These are phyloP conservation scores for Nicotiana paniculata DNA, from an alignment of 257 asterid genomes.

Conservation along the genomic window DNA sequence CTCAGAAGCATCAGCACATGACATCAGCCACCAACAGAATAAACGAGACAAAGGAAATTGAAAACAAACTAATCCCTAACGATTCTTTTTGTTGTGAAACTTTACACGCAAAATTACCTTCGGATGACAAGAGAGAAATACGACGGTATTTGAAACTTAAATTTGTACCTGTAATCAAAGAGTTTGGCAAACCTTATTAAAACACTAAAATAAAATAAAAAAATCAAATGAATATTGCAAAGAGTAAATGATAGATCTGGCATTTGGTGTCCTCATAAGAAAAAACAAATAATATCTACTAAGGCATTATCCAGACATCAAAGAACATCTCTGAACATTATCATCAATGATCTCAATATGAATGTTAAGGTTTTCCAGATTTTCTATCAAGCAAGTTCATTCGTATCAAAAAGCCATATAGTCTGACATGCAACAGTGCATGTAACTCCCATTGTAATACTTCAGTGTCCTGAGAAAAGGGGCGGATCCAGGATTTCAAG, in stretches of 20 bases:
- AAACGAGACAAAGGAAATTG: not conserved
- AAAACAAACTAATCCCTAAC: not conserved
- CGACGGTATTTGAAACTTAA: slow-evolving; percentile 88
- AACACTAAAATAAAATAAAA: not conserved
- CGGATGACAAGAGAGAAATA: slow-evolving; percentile 93
- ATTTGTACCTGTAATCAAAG: slow-evolving; percentile 71
- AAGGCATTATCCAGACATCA: not conserved
- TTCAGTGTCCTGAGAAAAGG: not conserved
- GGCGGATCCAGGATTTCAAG: too few species aligned
- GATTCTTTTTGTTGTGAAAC: not conserved
- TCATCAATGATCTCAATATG: not conserved
- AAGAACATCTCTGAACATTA: not conserved
- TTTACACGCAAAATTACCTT: slow-evolving; percentile 37
- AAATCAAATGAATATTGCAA: not conserved
- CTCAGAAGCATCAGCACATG: slow-evolving; percentile 16
- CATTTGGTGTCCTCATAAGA: not conserved
- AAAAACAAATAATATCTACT: not conserved
- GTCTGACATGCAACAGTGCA: not conserved
- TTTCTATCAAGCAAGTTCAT: not conserved
- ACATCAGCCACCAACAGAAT: slow-evolving; percentile 15
- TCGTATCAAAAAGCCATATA: not conserved
- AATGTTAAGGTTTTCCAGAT: not conserved
- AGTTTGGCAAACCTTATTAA: not conserved
- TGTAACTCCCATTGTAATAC: not conserved
- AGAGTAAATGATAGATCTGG: not conserved